Base-by-base conservation (phyloP, 2,329 filamentous ascomycete species). In the Rutstroemia sp. region DNA sequence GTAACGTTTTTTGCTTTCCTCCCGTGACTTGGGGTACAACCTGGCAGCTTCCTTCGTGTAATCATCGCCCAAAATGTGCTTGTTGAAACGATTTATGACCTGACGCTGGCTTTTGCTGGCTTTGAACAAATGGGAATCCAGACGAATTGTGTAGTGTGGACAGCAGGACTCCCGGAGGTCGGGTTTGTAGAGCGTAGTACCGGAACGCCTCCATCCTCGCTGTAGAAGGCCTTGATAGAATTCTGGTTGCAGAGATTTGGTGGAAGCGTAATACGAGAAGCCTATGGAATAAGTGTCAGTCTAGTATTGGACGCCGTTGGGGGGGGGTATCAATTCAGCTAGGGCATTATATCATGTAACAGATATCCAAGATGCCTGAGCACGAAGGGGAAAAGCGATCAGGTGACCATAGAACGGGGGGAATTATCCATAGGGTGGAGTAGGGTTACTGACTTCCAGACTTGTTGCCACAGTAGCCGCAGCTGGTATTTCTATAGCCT, bases 141-240 rank as follows among this genome's bases (percentile, higher is more conserved):
- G 76, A 48, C 88, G 83, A 54, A 94, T 84, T 1, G 88, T 91
- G 70, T 92, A 97, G 68, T 96, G 91, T 46, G 92, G 91, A 70
- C 94, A 99, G 67, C 94, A 99, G 60, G 90, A 88, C 56, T 84
- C 78, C 57, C 80, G 79, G 65, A 89, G 84, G 70, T 94, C 87
- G 14, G 89, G 88, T 59, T 89, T 83, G 72, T 94, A 94, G 49
- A 94, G 75, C 8, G 90, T 75, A 27, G 74, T 82, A 16, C 81
- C 84, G 39, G 84, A 91, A 60, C 88, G 80, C 70, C 89, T 85
- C 88, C 88, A 94, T 60, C 85, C 88, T 61, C 87, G 81, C 70
- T 91, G 82, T 46, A 92, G 73, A 39, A 94, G 75, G 45, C 69
- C 73, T 69, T 92, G 86, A 65, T 94, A 94, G 65, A 88, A 82